Percentiles rank a stretch among this genome's conserved stretches.
phyloP scores from a whole-genome alignment of 2,329 filamentous ascomycete species.

The Hirsutella rhossiliensis region DNA sequence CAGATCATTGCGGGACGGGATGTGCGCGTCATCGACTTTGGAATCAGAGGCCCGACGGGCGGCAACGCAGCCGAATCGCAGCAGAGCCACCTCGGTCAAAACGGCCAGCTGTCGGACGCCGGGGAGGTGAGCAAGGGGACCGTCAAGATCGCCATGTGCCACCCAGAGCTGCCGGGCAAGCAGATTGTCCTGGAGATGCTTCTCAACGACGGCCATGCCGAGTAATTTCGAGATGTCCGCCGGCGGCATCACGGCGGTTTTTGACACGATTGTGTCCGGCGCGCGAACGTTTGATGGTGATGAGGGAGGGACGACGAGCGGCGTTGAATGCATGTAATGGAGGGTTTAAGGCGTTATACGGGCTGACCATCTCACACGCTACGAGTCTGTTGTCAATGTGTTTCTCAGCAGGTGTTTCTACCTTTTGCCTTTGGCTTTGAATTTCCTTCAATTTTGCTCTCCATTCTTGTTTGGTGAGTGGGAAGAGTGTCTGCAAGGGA shows the following conservation, averaged over 20 bases:
- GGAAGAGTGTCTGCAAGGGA: no score
- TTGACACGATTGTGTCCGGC: no score
- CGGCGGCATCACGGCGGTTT: background rate
- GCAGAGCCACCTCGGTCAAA: conserved; percentile 18
- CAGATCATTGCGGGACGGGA: conserved; percentile 91
- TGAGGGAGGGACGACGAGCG: no score
- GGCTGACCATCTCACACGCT: no score
- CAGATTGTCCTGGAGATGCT: conserved; percentile 89
- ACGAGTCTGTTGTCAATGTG: background rate
- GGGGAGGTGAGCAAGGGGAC: conserved; percentile 51
- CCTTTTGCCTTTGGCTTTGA: no score
- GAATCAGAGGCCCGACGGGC: conserved; percentile 50
- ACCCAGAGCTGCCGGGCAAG: conserved; percentile 72
- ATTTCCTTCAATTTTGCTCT: no score
- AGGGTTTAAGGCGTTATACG: no score
- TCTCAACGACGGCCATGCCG: conserved; percentile 71
- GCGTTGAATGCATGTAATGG: no score
- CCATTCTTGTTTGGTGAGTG: no score
- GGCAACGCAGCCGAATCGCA: conserved; percentile 25
- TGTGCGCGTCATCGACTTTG: conserved; percentile 83
- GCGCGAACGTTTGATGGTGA: no score
- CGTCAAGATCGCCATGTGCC: conserved; percentile 90
- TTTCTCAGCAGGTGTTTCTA: background rate
- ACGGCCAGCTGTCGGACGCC: conserved; percentile 19
- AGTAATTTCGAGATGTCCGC: no score